These are phyloP conservation scores for Neofusicoccum parvum DNA, from an alignment of 2,329 filamentous ascomycete species.

Conservation along the genomic window DNA sequence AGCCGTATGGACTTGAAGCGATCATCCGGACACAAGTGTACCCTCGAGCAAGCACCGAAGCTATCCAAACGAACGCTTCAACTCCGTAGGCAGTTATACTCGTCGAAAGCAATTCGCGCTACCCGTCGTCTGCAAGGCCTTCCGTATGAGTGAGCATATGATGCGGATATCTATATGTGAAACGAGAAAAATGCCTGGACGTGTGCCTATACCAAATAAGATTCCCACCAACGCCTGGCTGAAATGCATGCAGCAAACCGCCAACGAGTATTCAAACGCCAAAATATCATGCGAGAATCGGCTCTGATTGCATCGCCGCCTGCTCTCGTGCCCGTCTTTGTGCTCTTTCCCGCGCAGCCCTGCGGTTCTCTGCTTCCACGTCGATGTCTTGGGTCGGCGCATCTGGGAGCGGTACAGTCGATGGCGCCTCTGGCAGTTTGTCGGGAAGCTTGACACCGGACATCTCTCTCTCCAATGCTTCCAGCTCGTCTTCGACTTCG, in stretches of 20 bases:
- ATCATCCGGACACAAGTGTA: too few relatives aligned
- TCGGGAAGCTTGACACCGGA: constrained; percentile 44
- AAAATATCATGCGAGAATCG: constrained; percentile 38
- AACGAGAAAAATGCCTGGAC: neutral
- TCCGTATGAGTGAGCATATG: neutral
- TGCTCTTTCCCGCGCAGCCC: constrained; percentile 36
- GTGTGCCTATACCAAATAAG: neutral
- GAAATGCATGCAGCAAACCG: constrained; percentile 20
- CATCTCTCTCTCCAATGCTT: constrained; percentile 72
- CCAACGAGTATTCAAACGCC: constrained; percentile 1
- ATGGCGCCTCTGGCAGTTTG: constrained; percentile 46
- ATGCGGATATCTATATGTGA: constrained; percentile 16
- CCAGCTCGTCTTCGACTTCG: constrained; percentile 94
- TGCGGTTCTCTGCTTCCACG: constrained; percentile 23
- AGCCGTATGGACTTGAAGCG: too few relatives aligned
- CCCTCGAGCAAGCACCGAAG: too few relatives aligned
- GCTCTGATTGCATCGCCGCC: constrained; percentile 33
- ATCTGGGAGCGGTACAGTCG: constrained; percentile 34
- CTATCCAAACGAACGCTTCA: too few relatives aligned
- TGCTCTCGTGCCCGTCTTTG: constrained; percentile 36
- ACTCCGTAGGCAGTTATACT: neutral
- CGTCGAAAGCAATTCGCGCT: too few relatives aligned
- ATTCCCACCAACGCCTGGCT: constrained; percentile 17
- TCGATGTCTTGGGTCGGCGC: too few relatives aligned
- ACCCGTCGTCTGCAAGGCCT: too few relatives aligned